phyloP scores from a whole-genome alignment of 805 yeast genomes.

The Pichia rugopelliculosa region DNA sequence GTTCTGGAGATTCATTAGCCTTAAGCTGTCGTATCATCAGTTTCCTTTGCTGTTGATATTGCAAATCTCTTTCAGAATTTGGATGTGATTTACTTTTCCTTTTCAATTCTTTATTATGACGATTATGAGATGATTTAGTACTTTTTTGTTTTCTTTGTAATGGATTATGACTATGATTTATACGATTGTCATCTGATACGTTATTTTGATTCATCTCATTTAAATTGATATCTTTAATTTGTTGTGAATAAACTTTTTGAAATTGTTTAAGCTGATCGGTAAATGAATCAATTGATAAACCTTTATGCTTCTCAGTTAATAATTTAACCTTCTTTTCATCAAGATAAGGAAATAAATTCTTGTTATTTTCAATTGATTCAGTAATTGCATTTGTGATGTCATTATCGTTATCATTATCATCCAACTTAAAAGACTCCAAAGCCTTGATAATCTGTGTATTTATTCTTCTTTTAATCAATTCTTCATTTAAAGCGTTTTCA shows the following conservation, averaged over 20 bases:
- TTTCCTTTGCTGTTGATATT: background rate
- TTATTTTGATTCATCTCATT: background rate
- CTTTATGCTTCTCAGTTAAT: background rate
- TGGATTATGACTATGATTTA: background rate
- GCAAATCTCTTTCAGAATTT: background rate
- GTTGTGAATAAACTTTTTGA: constrained; percentile 1
- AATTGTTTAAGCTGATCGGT: background rate
- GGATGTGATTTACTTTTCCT: background rate
- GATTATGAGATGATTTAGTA: background rate
- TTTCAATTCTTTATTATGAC: background rate
- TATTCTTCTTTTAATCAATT: constrained; percentile 12
- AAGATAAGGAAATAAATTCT: constrained; percentile 3
- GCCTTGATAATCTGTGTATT: constrained; percentile 20
- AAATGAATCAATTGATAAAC: constrained; percentile 1
- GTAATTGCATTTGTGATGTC: constrained; percentile 18
- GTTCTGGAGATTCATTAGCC: constrained; percentile 2
- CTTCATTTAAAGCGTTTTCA: background rate
- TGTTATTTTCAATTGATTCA: constrained; percentile 12
- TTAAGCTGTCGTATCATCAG: background rate
- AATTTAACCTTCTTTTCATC: background rate
- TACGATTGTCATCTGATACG: background rate
- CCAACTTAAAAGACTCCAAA: constrained; percentile 18
- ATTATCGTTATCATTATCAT: constrained; percentile 13
- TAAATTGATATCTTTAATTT: constrained; percentile 3
- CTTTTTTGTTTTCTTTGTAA: background rate